Base-by-base conservation (phyloP, 495 filamentous ascomycete species). In the Bathelium albidoporum region DNA sequence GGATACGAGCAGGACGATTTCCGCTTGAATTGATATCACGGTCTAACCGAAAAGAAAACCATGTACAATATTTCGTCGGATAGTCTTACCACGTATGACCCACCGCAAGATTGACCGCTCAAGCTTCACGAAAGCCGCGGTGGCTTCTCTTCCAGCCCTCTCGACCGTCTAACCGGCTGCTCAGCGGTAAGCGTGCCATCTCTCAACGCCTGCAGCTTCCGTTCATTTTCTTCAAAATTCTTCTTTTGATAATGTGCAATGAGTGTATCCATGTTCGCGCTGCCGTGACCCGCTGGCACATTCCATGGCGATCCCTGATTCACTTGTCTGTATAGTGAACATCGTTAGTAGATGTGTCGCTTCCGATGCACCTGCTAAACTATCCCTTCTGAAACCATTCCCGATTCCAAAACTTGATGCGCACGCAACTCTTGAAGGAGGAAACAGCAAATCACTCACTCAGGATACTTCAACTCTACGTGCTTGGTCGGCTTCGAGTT, bases 231-330 rank as follows among this genome's bases (percentile, higher is more conserved):
- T 55, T 83, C 80, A 69, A 71, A 73, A 68, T 84, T 81, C 71
- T 83, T 64, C 65, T 79, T 78, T 71, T 85, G 71, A 68, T 87
- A 89, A 73, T 88, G 82, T 28, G 79, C 83, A 52, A 82, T 81
- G 29, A 88, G 76, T 41, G 79, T 69, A 73, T 82, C 81, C 60
- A 90, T 76, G 66, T 87, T 82, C 34, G 79, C 79, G 44, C 72
- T 43, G 61, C 78, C 74, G 32, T 80, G 80, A 58, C 87, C 87
- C 32, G 87, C 82, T 29, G 78, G 66, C 55, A 88, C 80, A 70
- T 89, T 89, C 72, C 75, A 85, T 0, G 85, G 86, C 0, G 82
- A 80, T 32, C 80, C 81, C 32, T 75, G 66, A 66, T 87, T 86
- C 74, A 90, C 81, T 62, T 80, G 74, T 65, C 85, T 87, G 66